Conservation (phyloP, 148 eudicot species). For the Chenopodium suecicum region DNA sequence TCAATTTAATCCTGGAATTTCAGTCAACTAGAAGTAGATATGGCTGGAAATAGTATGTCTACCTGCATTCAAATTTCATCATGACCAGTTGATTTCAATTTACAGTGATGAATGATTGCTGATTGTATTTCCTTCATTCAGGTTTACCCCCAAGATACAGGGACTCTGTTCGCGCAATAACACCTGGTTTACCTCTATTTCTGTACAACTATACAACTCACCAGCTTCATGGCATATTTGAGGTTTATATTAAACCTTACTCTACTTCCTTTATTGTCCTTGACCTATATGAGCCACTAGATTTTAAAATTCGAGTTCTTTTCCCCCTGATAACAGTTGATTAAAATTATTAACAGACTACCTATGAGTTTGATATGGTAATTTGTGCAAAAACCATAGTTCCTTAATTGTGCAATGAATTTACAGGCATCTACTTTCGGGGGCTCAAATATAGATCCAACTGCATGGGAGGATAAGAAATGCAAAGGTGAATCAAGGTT, state of each 20-base stretch:
- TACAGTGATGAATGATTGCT: slow-evolving; percentile 19
- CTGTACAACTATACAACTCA: slow-evolving; percentile 98
- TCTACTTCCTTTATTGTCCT: slow-evolving; percentile 1
- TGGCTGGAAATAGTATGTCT: slow-evolving; percentile 1
- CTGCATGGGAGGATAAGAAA: slow-evolving; percentile 99
- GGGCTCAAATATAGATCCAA: slow-evolving; percentile 95
- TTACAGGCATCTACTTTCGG: slow-evolving; percentile 85
- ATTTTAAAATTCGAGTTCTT: background rate
- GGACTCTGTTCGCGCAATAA: slow-evolving; percentile 96
- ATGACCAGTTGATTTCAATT: background rate
- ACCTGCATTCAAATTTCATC: too few relatives aligned
- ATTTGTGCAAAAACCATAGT: background rate
- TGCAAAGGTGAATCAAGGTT: slow-evolving; percentile 99
- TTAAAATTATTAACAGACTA: background rate
- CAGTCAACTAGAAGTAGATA: background rate
- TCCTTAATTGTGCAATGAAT: slow-evolving; percentile 9
- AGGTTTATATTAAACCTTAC: slow-evolving; percentile 46
- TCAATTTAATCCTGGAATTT: background rate
- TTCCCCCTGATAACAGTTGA: too few relatives aligned
- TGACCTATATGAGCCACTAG: background rate
- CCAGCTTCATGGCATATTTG: slow-evolving; percentile 96
- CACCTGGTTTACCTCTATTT: slow-evolving; percentile 96
- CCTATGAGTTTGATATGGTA: background rate
- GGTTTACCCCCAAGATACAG: slow-evolving; percentile 98
- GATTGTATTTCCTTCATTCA: slow-evolving; percentile 28